These are phyloP conservation scores for Thinopyrum elongatum DNA, from an alignment of 176 grass and related monocot species.

Conservation along the genomic window DNA sequence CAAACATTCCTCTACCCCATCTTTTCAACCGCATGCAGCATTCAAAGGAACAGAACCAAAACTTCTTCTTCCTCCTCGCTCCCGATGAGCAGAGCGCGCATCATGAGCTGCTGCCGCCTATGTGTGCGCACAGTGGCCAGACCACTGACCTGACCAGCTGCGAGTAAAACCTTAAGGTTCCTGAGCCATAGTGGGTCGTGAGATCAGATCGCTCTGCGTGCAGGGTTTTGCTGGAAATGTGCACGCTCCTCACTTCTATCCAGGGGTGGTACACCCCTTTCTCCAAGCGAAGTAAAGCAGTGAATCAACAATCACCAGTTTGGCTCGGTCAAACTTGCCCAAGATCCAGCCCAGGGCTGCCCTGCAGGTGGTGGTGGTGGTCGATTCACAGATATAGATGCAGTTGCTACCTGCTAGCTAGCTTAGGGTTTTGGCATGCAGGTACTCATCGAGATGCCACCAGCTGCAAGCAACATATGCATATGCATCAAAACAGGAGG, in stretches of 20 bases:
- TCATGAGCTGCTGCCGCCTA: constrained; percentile 17
- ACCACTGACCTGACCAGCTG: neutral
- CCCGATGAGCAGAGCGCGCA: neutral
- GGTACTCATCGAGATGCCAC: constrained; percentile 34
- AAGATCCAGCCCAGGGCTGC: constrained; percentile 29
- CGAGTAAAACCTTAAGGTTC: neutral
- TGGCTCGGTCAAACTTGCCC: constrained; percentile 41
- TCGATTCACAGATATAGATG: constrained; percentile 14
- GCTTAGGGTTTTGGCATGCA: constrained; percentile 42
- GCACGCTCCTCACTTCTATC: neutral
- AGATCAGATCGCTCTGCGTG: constrained; percentile 10
- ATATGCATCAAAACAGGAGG: constrained; percentile 31
- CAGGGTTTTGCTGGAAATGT: neutral
- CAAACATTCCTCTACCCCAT: constrained; percentile 57
- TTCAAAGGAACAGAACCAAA: constrained; percentile 47
- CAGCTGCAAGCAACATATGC: constrained; percentile 46
- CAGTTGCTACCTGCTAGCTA: neutral
- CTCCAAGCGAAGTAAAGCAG: neutral
- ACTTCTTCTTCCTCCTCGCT: too few relatives aligned
- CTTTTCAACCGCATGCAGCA: constrained; percentile 31
- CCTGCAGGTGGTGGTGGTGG: constrained; percentile 15
- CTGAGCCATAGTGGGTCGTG: neutral
- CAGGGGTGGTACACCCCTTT: neutral
- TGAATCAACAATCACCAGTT: constrained; percentile 7
- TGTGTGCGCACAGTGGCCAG: constrained; percentile 6